phyloP scores from a whole-genome alignment of 345 rosid species.

The Raphanus sativus region DNA sequence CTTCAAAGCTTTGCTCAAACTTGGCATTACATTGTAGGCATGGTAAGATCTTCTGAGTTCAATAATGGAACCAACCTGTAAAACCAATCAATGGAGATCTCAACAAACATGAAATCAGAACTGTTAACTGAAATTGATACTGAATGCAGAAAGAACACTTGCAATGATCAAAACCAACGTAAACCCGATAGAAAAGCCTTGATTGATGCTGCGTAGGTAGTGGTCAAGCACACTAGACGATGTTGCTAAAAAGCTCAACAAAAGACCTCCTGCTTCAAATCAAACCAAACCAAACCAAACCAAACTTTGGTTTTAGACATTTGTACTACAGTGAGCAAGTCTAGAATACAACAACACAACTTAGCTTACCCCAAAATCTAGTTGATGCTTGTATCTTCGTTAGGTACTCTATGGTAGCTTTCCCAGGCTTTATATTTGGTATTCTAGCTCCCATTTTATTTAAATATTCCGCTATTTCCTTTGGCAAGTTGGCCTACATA shows the following conservation, averaged over 20 bases:
- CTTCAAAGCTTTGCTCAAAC: conserved; percentile 81
- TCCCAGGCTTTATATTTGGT: conserved; percentile 91
- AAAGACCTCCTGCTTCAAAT: conserved; percentile 64
- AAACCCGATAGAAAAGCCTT: conserved; percentile 83
- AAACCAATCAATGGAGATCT: neutral
- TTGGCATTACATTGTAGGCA: conserved; percentile 96
- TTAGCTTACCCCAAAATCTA: conserved; percentile 84
- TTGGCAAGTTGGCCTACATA: conserved; percentile 88
- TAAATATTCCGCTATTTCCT: conserved; percentile 92
- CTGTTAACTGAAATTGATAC: neutral
- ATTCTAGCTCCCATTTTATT: conserved; percentile 98
- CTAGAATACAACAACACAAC: neutral
- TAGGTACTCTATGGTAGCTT: conserved; percentile 84
- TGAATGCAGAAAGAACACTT: conserved; percentile 32
- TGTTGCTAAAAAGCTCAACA: conserved; percentile 84
- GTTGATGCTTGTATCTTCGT: conserved; percentile 90
- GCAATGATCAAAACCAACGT: conserved; percentile 87
- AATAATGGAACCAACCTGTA: conserved; percentile 91
- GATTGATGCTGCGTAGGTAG: conserved; percentile 71
- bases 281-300: conserved; percentile 37
- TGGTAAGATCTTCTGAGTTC: conserved; percentile 95
- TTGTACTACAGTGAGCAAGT: neutral
- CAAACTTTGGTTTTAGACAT: conserved; percentile 6
- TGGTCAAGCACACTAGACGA: conserved; percentile 80
- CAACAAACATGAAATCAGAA: neutral